Conservation (phyloP, 768 basidiomycete genomes). For the Lyophyllum semitale region DNA sequence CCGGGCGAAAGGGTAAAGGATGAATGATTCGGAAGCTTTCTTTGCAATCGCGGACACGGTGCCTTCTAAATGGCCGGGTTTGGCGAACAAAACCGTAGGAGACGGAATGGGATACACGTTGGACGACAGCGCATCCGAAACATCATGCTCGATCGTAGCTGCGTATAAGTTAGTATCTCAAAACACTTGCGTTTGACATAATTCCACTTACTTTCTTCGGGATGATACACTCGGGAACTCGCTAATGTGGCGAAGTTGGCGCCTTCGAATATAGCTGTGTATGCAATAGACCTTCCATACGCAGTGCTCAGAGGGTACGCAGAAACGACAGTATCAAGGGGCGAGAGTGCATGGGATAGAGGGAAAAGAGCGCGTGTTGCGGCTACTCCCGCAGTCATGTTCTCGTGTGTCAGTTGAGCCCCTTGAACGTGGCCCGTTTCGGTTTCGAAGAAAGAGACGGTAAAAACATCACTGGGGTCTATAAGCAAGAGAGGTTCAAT, state of each 20-base stretch:
- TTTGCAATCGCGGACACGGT: slow-evolving; percentile 55
- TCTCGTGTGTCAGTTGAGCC: slow-evolving; percentile 77
- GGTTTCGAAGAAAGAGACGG: slow-evolving; percentile 64
- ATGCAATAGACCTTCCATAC: slow-evolving; percentile 79
- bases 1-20: slow-evolving; percentile 66
- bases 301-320: slow-evolving; percentile 72
- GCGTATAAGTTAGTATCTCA: background rate
- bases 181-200: background rate
- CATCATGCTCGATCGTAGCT: slow-evolving; percentile 30
- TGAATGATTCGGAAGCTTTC: slow-evolving; percentile 52
- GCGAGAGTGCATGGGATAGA: slow-evolving; percentile 62
- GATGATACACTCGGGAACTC: slow-evolving; percentile 53
- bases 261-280: slow-evolving; percentile 76
- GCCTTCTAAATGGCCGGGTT: slow-evolving; percentile 59
- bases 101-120: slow-evolving; percentile 61
- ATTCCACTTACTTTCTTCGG: slow-evolving; percentile 40
- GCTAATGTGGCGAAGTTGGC: slow-evolving; percentile 69
- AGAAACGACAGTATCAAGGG: slow-evolving; percentile 79
- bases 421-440: slow-evolving; percentile 56
- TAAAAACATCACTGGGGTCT: slow-evolving; percentile 68
- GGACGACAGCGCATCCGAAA: slow-evolving; percentile 50
- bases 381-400: slow-evolving; percentile 87
- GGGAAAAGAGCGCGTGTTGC: slow-evolving; percentile 78
- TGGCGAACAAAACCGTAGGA: slow-evolving; percentile 79
- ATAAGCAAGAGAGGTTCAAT: slow-evolving; percentile 8